Percentiles rank a stretch among this genome's conserved stretches.
phyloP scores from a whole-genome alignment of 2,329 filamentous ascomycete species.

The Botryotinia convoluta region DNA sequence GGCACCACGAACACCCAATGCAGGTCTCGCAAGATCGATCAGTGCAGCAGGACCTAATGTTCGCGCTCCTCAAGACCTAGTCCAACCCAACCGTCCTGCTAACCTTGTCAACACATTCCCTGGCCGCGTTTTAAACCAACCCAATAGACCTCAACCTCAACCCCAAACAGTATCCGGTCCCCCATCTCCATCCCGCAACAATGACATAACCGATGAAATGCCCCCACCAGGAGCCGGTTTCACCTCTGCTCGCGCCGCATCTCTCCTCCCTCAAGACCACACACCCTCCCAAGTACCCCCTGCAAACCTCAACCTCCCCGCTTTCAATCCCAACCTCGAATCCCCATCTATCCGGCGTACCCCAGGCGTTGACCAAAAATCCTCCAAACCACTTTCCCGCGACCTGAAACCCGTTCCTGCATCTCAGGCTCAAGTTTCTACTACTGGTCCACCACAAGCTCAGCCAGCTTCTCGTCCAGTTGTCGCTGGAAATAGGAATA shows the following conservation, averaged over 20 bases:
- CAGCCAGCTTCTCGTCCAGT: not conserved
- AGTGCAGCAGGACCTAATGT: conserved; percentile 26
- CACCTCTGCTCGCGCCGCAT: conserved; percentile 67
- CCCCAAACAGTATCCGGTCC: conserved; percentile 5
- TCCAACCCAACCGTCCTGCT: conserved; percentile 21
- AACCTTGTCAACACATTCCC: conserved; percentile 26
- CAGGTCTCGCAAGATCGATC: conserved; percentile 32
- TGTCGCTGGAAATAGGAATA: not conserved
- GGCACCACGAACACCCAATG: conserved; percentile 37
- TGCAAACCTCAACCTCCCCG: conserved; percentile 47
- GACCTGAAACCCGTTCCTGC: conserved; percentile 51
- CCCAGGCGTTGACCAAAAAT: conserved; percentile 77
- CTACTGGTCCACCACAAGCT: conserved; percentile 37
- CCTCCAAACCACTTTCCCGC: conserved; percentile 66
- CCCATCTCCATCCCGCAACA: conserved; percentile 30
- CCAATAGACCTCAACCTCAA: conserved; percentile 31
- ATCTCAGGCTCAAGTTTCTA: conserved; percentile 31
- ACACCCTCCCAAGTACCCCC: conserved; percentile 34
- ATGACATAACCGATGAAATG: conserved; percentile 24
- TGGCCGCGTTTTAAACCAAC: conserved; percentile 36
- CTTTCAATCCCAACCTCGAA: conserved; percentile 72
- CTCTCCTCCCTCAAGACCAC: conserved; percentile 48
- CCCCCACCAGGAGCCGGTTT: conserved; percentile 49
- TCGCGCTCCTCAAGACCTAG: conserved; percentile 27
- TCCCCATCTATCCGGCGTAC: conserved; percentile 88